Evolutionary conservation across 2,329 filamentous ascomycete genomes (phyloP).

Genomic region (Ceratocystis colombiana): DNA sequence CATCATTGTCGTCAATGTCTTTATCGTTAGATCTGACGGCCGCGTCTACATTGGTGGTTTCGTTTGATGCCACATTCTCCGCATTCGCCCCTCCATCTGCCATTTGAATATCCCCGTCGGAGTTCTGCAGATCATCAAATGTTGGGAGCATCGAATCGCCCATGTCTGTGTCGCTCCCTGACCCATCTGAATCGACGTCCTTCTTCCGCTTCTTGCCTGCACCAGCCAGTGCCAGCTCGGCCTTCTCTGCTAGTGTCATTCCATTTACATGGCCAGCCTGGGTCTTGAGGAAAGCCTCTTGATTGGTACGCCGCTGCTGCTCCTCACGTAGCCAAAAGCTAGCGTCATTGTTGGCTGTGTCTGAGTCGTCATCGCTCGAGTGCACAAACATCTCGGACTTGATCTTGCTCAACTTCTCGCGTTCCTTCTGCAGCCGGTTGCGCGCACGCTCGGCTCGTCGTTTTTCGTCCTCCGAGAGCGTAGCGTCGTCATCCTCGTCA

Average conservation of each 20-base stretch:
- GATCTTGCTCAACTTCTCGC: constrained; percentile 67
- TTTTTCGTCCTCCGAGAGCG: constrained; percentile 36
- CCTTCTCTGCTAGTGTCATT: neutral
- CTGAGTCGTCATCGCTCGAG: constrained; percentile 80
- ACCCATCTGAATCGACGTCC: constrained; percentile 17
- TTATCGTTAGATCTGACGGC: no score
- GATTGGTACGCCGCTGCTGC: constrained; percentile 31
- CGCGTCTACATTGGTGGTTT: no score
- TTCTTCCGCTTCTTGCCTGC: constrained; percentile 22
- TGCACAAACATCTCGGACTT: constrained; percentile 78
- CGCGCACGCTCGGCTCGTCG: constrained; percentile 55
- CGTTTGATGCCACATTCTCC: neutral
- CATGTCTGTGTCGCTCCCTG: constrained; percentile 19
- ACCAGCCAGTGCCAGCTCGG: neutral
- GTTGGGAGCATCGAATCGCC: constrained; percentile 20
- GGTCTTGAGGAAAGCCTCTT: constrained; percentile 21
- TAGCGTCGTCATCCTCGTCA: constrained; percentile 35
- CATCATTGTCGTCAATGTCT: neutral
- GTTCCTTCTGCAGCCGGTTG: constrained; percentile 54
- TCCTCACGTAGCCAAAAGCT: constrained; percentile 73
- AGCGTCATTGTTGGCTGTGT: constrained; percentile 57
- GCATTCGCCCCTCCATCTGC: neutral
- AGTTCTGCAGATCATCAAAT: constrained; percentile 12
- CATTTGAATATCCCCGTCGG: constrained; percentile 12
- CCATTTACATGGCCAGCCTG: neutral